Evolutionary conservation across 1,139 yeast species (phyloP), one percentile per base, ranked within the genome.

Genomic region (Spencermartinsiella ligniputridi): DNA sequence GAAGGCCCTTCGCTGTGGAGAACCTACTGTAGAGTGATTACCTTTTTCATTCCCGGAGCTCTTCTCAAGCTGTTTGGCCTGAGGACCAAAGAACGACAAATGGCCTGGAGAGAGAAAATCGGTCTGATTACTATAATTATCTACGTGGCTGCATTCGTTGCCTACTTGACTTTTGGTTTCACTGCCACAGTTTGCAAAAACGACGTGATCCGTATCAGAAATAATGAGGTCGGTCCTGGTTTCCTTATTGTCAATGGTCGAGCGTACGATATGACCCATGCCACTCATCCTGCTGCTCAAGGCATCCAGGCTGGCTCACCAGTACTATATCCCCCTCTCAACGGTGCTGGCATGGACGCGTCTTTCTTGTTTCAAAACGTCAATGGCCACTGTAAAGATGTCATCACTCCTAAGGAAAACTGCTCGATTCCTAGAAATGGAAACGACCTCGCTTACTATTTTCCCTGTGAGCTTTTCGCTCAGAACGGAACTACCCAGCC

Each of bases 91-190:
- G 89, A 81, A 41, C 78, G 96, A 52, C 97, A 88, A 63, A 79
- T 81, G 71, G 97, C 97, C 0, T 92, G 98, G 98, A 76, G 97
- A 62, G 98, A 92, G 63, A 92, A 92, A 62, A 83, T 90, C 37
- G 97, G 87, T 1, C 73, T 92, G 44, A 73, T 92, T 44, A 75
- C 94, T 2, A 74, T 89, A 50, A 88, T 92, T 57, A 55, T 83
- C 24, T 78, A 77, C 55, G 68, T 85, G 46, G 97, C 94, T 41
- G 79, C 88, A 0, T 68, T 85, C 52, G 86, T 90, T 37, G 96
- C 95, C 1, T 92, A 74, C 61, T 70, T 90, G 52, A 88, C 96
- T 2, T 90, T 90, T 67, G 98, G 97, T 2, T 90, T 92, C 67
- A 87, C 96, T 12, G 76, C 74, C 55, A 77, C 96, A 0, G 95